A percentile compares a stretch with the other conserved stretches of the same genome.
phyloP scores from a whole-genome alignment of 2,329 filamentous ascomycete genomes.

The Epichloe sylvatica region DNA sequence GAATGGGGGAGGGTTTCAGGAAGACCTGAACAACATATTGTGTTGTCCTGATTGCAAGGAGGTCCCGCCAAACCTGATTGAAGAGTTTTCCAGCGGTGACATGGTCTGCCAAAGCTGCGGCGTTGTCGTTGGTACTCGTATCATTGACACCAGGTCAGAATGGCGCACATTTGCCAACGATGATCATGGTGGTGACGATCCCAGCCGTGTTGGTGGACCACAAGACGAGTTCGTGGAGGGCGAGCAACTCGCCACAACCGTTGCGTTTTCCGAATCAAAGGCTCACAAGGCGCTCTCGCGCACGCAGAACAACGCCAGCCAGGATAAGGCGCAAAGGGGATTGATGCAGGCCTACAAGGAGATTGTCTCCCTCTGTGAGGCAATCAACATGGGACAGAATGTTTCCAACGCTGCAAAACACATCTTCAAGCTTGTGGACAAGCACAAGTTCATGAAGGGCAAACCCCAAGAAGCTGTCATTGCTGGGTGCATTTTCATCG shows the following conservation, averaged over 20 bases:
- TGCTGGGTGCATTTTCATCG: slow-evolving; percentile 93
- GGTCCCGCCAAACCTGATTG: slow-evolving; percentile 78
- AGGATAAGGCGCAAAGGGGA: slow-evolving; percentile 71
- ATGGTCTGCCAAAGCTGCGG: slow-evolving; percentile 88
- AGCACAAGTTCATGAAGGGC: slow-evolving; percentile 86
- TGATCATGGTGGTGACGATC: slow-evolving; percentile 90
- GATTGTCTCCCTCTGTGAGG: slow-evolving; percentile 80
- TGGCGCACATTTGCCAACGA: slow-evolving; percentile 99
- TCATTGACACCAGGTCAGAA: slow-evolving; percentile 91
- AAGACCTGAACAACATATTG: slow-evolving; percentile 76
- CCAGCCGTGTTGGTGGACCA: slow-evolving; percentile 92
- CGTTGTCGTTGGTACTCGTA: slow-evolving; percentile 75
- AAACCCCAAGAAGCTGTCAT: slow-evolving; percentile 91
- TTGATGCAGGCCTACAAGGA: slow-evolving; percentile 78
- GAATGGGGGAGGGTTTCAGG: slow-evolving; percentile 31
- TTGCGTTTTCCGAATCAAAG: slow-evolving; percentile 67
- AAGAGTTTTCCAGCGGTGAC: slow-evolving; percentile 85
- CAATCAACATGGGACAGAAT: slow-evolving; percentile 64
- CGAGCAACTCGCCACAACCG: slow-evolving; percentile 75
- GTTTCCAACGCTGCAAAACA: slow-evolving; percentile 86
- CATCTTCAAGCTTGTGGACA: slow-evolving; percentile 87
- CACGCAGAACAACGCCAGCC: slow-evolving; percentile 71
- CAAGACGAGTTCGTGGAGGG: slow-evolving; percentile 83
- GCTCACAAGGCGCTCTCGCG: slow-evolving; percentile 63
- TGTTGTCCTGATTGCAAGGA: slow-evolving; percentile 88